Base-by-base conservation (phyloP, 257 asterid species). In the Ilex aquifolium region DNA sequence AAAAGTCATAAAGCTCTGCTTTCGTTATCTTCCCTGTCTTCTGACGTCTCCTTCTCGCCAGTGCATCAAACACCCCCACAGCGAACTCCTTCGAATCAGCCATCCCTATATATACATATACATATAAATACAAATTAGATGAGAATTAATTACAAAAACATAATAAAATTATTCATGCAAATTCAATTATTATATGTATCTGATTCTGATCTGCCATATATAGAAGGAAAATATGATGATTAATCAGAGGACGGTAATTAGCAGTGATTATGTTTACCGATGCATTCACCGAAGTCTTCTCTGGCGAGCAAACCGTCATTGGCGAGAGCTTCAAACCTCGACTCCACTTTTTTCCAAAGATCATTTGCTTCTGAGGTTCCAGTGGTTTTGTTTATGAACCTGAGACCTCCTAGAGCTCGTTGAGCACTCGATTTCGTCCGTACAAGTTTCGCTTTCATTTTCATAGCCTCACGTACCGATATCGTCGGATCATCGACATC, bases 31-130 rank as follows among this genome's bases (percentile, higher is more conserved):
- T 76, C 30, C 73, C 81, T 15, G 78, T 63, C 63, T 74, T 85
- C 79, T 82, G 93, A 64, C 91, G 54, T 75, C 89, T 64, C 83
- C 96, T 77, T 60, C 97, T 64, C 13, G 85, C 89, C 66, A 88
- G 68, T 14, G 90, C 96, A 72, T 91, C 95, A 61, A 91, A 91
- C 9, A 91, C 83, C 50, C 95, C 95, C 48, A 79, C 79, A 9
- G 97, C 96, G 13, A 91, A 91, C 69, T 91, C 97, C 74, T 91
- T 88, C 10, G 97, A 83, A 27, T 91, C 97, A 69, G 77, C 82
- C 97, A 88, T 90, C 66, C 97, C 97, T 88, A 17, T 27, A 55
- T 39, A 53, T 31, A 13, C 56, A 17, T 51, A 21, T 21, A 21
- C 27, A 21, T 21, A 21, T 21, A 21, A 21, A 21, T 21, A 21